Evolutionary conservation across 75 land plant species (phyloP).

Genomic region (Selaginella tamariscina): DNA sequence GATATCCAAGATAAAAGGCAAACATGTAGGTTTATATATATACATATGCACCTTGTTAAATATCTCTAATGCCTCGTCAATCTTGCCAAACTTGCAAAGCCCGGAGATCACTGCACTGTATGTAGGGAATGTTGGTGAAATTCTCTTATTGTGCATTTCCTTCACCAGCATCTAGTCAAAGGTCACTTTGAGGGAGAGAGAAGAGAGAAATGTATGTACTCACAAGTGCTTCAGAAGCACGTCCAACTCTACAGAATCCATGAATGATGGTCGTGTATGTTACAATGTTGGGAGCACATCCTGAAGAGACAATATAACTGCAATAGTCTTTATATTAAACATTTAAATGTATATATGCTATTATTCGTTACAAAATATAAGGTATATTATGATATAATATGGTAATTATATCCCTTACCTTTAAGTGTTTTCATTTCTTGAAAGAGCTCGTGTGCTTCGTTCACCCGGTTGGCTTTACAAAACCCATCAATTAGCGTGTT

Average conservation of each 20-base stretch:
- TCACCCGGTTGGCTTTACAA: neutral
- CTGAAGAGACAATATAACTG: neutral
- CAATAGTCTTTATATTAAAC: no score
- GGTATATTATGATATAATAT: no score
- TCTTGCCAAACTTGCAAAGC: neutral
- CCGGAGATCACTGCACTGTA: neutral
- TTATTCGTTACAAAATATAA: no score
- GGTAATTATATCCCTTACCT: no score
- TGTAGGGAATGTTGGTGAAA: neutral
- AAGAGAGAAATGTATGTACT: neutral
- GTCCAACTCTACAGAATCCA: neutral
- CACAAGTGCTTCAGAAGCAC: neutral
- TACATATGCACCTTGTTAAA: no score
- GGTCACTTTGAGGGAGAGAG: neutral
- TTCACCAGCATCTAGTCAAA: neutral
- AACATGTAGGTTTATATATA: no score
- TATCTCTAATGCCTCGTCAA: neutral
- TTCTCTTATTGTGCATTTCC: neutral
- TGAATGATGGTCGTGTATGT: neutral
- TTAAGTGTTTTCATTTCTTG: no score
- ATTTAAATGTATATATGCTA: no score
- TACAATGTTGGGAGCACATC: neutral
- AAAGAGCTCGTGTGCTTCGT: neutral
- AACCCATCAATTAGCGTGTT: neutral
- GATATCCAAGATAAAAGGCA: no score